phyloP scores from a whole-genome alignment of 352 stramenopile species.

The Pythium brachiatum region DNA sequence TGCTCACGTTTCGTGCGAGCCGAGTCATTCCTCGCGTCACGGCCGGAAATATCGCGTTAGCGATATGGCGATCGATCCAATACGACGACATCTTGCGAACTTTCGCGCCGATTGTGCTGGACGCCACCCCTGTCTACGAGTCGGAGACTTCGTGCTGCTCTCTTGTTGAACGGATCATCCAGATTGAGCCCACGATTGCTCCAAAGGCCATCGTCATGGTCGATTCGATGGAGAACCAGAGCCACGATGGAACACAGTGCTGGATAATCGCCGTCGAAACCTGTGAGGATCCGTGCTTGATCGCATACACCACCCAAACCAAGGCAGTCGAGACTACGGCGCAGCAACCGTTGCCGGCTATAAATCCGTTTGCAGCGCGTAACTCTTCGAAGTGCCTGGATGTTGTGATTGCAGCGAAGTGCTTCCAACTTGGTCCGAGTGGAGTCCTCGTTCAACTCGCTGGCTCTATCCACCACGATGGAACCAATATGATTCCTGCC shows the following conservation, averaged over 20 bases:
- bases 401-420: slow-evolving; percentile 15
- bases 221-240: slow-evolving; percentile 30
- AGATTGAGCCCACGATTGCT: slow-evolving; percentile 24
- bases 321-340: slow-evolving; percentile 16
- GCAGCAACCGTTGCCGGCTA: not conserved
- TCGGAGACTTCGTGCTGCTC: slow-evolving; percentile 27
- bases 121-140: slow-evolving; percentile 38
- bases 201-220: slow-evolving; percentile 41
- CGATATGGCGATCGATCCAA: slow-evolving; percentile 52
- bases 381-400: not conserved
- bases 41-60: slow-evolving; percentile 33
- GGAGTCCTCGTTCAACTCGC: slow-evolving; percentile 40
- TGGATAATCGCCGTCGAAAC: slow-evolving; percentile 58
- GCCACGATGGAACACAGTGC: slow-evolving; percentile 10
- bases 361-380: not conserved
- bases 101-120: slow-evolving; percentile 52
- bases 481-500: slow-evolving; percentile 17
- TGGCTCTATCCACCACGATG: slow-evolving; percentile 39
- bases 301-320: slow-evolving; percentile 34
- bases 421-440: slow-evolving; percentile 8
- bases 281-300: slow-evolving; percentile 53
- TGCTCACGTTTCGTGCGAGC: slow-evolving; percentile 47
- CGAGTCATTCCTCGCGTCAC: slow-evolving; percentile 25
- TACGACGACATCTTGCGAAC: slow-evolving; percentile 62
- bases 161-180: slow-evolving; percentile 31